phyloP scores from a whole-genome alignment of 768 basidiomycete species.

The Trametes elegans region DNA sequence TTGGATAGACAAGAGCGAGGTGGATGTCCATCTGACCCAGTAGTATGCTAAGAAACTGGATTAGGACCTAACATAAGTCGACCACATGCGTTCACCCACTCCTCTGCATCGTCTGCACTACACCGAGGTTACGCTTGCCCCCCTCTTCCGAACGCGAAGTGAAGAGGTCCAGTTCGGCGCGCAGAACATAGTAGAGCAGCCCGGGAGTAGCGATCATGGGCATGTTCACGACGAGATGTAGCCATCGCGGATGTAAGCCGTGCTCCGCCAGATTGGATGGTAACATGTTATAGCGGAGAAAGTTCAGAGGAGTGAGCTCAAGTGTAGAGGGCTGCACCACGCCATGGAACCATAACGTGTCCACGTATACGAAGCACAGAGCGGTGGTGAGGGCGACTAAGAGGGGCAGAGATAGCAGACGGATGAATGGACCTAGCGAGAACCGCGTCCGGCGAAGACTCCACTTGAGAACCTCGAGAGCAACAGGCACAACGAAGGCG shows the following conservation, averaged over 20 bases:
- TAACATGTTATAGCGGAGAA: constrained; percentile 37
- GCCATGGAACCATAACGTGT: constrained; percentile 34
- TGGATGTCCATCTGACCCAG: constrained; percentile 30
- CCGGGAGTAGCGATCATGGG: constrained; percentile 39
- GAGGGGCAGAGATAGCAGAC: constrained; percentile 23
- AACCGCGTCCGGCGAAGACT: constrained; percentile 1
- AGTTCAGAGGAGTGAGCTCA: constrained; percentile 38
- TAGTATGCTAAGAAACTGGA: constrained; percentile 25
- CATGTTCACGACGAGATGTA: constrained; percentile 38
- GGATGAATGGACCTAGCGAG: not conserved
- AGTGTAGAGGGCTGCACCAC: constrained; percentile 16
- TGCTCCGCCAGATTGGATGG: constrained; percentile 37
- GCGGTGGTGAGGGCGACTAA: constrained; percentile 22
- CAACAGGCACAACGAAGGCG: constrained; percentile 34
- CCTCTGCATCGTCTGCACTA: constrained; percentile 11
- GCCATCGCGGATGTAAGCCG: constrained; percentile 40
- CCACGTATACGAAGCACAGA: constrained; percentile 25
- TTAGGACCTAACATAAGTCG: too few relatives aligned
- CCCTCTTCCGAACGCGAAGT: not conserved
- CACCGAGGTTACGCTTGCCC: not conserved
- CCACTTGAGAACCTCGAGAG: constrained; percentile 25
- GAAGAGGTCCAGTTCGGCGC: constrained; percentile 19
- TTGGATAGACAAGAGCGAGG: constrained; percentile 32
- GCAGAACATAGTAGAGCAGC: constrained; percentile 24
- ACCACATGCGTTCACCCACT: too few relatives aligned